Percentiles rank a stretch among this genome's conserved stretches.
These are phyloP conservation scores for Arthrinium puccinioides DNA, from an alignment of 2,329 filamentous ascomycete species.

Conservation along the genomic window DNA sequence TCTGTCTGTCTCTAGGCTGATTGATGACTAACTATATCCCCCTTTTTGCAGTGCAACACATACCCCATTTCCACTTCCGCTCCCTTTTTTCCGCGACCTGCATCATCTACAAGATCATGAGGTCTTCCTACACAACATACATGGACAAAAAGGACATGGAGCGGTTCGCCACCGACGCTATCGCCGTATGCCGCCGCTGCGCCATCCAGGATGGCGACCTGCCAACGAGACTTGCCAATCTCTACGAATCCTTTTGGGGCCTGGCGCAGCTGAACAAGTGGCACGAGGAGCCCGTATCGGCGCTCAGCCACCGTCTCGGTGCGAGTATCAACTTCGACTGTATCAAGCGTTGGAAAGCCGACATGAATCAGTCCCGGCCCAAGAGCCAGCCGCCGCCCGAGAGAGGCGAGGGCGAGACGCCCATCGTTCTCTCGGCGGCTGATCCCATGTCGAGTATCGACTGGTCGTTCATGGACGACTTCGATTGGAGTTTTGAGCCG, in stretches of 20 bases:
- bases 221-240: constrained; percentile 33
- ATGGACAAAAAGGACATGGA: constrained; percentile 14
- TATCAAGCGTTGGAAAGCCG: constrained; percentile 35
- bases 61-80: constrained; percentile 42
- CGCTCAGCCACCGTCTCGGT: constrained; percentile 37
- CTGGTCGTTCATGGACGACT: constrained; percentile 26
- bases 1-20: no score
- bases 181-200: constrained; percentile 31
- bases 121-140: constrained; percentile 32
- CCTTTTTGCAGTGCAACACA: no score
- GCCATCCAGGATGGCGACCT: constrained; percentile 43
- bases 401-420: background rate
- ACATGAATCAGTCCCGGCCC: constrained; percentile 9
- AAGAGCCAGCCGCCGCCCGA: constrained; percentile 1
- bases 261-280: constrained; percentile 21
- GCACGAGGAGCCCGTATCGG: constrained; percentile 31
- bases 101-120: constrained; percentile 36
- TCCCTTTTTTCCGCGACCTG: constrained; percentile 37
- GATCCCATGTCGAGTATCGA: constrained; percentile 19
- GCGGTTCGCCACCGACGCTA: constrained; percentile 20
- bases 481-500: constrained; percentile 21
- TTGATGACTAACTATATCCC: no score
- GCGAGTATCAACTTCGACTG: constrained; percentile 44
- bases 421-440: background rate
- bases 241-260: constrained; percentile 41